phyloP scores from a whole-genome alignment of 495 filamentous ascomycete species.

The Talaromyces adpressus region DNA sequence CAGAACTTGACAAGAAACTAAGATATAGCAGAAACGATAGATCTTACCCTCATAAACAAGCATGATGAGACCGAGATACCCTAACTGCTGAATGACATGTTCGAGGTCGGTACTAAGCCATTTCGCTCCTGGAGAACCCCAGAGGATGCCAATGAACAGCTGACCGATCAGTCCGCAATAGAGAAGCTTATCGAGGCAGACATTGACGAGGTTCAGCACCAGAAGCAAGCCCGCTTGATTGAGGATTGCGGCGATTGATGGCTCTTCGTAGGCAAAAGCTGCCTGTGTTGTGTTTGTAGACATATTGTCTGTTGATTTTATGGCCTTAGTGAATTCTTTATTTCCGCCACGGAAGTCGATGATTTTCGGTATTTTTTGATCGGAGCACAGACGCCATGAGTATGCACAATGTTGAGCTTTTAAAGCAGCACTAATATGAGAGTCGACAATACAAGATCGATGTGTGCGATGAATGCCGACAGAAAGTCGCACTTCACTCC shows the following conservation, averaged over 20 bases:
- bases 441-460: not conserved
- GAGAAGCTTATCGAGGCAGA: slow-evolving; percentile 50
- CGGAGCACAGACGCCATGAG: too few relatives aligned
- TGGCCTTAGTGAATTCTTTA: too few relatives aligned
- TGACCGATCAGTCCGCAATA: slow-evolving; percentile 73
- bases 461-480: not conserved
- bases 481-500: not conserved
- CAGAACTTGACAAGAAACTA: not conserved
- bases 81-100: slow-evolving; percentile 56
- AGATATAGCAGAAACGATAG: not conserved
- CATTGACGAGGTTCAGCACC: slow-evolving; percentile 53
- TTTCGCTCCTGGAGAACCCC: slow-evolving; percentile 54
- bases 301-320: too few relatives aligned
- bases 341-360: too few relatives aligned
- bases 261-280: slow-evolving; percentile 53
- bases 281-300: slow-evolving; percentile 9
- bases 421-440: too few relatives aligned
- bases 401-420: too few relatives aligned
- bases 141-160: slow-evolving; percentile 64
- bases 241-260: slow-evolving; percentile 50
- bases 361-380: too few relatives aligned
- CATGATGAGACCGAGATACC: slow-evolving; percentile 68
- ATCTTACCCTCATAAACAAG: slow-evolving; percentile 61
- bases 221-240: slow-evolving; percentile 58
- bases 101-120: slow-evolving; percentile 45